Conservation (phyloP, 1,284 basidiomycete species). For the Cryptococcus sp. region DNA sequence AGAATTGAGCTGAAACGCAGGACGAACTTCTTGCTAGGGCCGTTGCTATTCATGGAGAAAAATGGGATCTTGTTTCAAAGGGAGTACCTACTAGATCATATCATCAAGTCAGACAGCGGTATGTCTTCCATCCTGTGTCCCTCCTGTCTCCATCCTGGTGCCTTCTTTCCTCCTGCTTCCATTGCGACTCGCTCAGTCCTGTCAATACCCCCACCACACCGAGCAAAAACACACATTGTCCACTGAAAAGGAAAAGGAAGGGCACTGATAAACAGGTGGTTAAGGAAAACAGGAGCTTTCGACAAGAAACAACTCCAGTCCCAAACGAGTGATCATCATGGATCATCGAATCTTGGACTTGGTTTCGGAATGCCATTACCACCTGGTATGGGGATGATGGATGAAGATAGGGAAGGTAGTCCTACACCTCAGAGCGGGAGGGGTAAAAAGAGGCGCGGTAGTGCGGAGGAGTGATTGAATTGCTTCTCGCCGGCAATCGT, state of each 20-base stretch:
- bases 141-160: too few relatives aligned
- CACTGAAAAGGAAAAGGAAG: too few relatives aligned
- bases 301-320: conserved; percentile 35
- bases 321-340: neutral
- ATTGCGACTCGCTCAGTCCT: too few relatives aligned
- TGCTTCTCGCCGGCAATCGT: too few relatives aligned
- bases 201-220: too few relatives aligned
- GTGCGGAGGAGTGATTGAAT: too few relatives aligned
- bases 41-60: conserved; percentile 45
- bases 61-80: conserved; percentile 47
- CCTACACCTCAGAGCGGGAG: conserved; percentile 5
- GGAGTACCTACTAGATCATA: conserved; percentile 45
- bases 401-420: conserved; percentile 5
- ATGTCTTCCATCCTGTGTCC: conserved; percentile 4
- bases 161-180: neutral
- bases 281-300: conserved; percentile 45
- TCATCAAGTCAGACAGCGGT: conserved; percentile 45
- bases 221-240: too few relatives aligned
- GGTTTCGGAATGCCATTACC: neutral
- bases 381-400: neutral
- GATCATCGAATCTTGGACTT: neutral
- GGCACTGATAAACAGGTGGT: conserved; percentile 28
- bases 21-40: conserved; percentile 45
- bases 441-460: neutral
- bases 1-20: conserved; percentile 10